These are phyloP conservation scores for Tylopilus intermedius DNA, from an alignment of 768 basidiomycete species.

Conservation along the genomic window DNA sequence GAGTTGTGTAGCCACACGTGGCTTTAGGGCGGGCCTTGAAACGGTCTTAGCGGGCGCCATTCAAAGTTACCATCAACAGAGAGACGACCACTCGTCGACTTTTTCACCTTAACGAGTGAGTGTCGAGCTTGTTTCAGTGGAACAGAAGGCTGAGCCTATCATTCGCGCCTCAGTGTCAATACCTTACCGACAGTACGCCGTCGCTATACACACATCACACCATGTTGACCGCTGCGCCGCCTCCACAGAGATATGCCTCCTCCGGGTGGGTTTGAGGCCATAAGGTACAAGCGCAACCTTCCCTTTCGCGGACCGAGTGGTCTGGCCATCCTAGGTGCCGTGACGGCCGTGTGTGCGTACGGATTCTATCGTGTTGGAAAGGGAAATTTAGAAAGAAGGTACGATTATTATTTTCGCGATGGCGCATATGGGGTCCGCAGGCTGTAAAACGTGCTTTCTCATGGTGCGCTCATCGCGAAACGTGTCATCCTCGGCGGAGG, in stretches of 20 bases:
- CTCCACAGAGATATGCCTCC: constrained; percentile 89
- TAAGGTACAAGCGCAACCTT: constrained; percentile 95
- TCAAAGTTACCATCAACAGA: neutral
- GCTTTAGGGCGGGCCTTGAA: constrained; percentile 28
- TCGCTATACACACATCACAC: constrained; percentile 8
- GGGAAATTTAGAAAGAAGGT: constrained; percentile 93
- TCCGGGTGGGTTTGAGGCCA: constrained; percentile 81
- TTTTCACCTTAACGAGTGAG: constrained; percentile 18
- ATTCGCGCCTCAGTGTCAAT: constrained; percentile 19
- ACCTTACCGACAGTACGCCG: constrained; percentile 27
- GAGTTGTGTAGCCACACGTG: constrained; percentile 10
- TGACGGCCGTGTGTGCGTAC: constrained; percentile 78
- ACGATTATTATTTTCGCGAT: constrained; percentile 33
- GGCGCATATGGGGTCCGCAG: constrained; percentile 45
- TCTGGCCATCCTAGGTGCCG: constrained; percentile 78
- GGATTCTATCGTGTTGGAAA: constrained; percentile 89
- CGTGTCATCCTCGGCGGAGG: constrained; percentile 55
- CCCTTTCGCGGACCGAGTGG: constrained; percentile 86
- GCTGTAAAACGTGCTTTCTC: constrained; percentile 59
- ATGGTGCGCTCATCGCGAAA: constrained; percentile 61
- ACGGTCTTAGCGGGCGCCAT: neutral
- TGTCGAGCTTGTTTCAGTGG: neutral
- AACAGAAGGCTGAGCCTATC: neutral
- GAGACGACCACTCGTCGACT: neutral
- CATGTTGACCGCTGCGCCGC: constrained; percentile 7